Percentiles rank a stretch among this genome's conserved stretches.
These are phyloP conservation scores for Penstemon barbatus DNA, from an alignment of 257 asterid species.

Conservation along the genomic window DNA sequence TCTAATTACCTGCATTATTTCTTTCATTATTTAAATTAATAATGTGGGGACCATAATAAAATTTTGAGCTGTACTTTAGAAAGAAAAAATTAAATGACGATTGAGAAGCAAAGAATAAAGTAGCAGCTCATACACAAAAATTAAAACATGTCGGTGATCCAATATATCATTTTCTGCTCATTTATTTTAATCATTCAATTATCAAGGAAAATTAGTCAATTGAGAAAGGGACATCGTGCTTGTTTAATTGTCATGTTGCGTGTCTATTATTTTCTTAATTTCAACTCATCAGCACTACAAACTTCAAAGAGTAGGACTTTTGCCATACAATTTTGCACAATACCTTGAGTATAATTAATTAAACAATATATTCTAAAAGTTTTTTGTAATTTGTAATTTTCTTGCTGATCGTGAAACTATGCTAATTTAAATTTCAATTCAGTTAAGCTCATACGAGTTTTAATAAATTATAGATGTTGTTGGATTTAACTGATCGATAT, in stretches of 20 bases:
- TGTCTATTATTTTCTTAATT: not conserved
- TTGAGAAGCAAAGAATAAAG: conserved; percentile 41
- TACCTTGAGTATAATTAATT: too few species aligned
- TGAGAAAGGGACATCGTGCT: conserved; percentile 7
- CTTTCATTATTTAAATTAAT: not conserved
- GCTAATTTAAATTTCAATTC: too few species aligned
- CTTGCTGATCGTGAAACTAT: too few species aligned
- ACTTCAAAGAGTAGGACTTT: too few species aligned
- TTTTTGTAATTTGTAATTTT: too few species aligned
- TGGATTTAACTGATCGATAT: too few species aligned
- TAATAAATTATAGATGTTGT: too few species aligned
- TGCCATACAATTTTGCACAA: too few species aligned
- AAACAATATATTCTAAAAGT: too few species aligned
- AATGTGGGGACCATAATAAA: not conserved
- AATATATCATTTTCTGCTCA: conserved; percentile 16
- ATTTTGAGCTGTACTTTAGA: conserved; percentile 25
- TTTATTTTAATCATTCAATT: not conserved
- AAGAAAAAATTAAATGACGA: conserved; percentile 1
- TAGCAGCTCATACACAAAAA: not conserved
- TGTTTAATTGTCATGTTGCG: not conserved
- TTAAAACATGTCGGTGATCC: conserved; percentile 37
- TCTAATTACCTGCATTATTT: not conserved
- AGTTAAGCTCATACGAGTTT: too few species aligned
- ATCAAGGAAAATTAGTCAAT: not conserved
- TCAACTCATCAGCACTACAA: too few species aligned